phyloP scores from a whole-genome alignment of 2,329 filamentous ascomycete genomes.

The Colletotrichum graminicola region DNA sequence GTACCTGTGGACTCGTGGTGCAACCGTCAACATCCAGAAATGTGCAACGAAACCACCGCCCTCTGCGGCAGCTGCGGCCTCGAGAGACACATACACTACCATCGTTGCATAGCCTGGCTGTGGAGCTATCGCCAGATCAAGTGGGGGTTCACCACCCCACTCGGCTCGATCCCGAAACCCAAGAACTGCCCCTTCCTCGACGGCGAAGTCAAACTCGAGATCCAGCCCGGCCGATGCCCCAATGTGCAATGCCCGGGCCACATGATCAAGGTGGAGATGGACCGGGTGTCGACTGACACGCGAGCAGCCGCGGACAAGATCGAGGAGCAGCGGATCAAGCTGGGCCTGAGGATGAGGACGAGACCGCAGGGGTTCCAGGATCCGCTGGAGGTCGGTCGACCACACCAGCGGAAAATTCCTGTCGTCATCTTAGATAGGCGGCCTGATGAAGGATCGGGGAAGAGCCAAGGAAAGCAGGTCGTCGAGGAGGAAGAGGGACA shows the following conservation, averaged over 20 bases:
- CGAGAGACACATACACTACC: constrained; percentile 41
- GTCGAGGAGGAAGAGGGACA: background rate
- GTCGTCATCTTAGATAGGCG: constrained; percentile 22
- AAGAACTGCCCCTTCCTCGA: constrained; percentile 31
- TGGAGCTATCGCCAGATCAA: constrained; percentile 26
- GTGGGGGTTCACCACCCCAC: constrained; percentile 32
- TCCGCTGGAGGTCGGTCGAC: constrained; percentile 32
- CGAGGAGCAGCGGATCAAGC: constrained; percentile 64
- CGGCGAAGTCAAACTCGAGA: constrained; percentile 31
- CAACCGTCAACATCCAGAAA: background rate
- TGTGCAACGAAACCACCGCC: constrained; percentile 42
- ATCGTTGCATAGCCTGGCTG: constrained; percentile 34
- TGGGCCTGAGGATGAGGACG: constrained; percentile 26
- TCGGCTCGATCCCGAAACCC: constrained; percentile 30
- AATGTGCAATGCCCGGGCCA: constrained; percentile 24
- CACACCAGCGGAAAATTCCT: constrained; percentile 30
- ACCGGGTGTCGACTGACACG: constrained; percentile 71
- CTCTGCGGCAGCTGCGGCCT: constrained; percentile 41
- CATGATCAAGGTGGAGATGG: constrained; percentile 3
- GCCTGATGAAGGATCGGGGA: constrained; percentile 12
- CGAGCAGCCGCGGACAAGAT: constrained; percentile 95
- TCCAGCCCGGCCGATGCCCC: constrained; percentile 39
- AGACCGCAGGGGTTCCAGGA: constrained; percentile 26
- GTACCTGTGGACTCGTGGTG: background rate
- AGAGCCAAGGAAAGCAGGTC: background rate